phyloP scores from a whole-genome alignment of 768 basidiomycete genomes.

The Suillus decipiens region DNA sequence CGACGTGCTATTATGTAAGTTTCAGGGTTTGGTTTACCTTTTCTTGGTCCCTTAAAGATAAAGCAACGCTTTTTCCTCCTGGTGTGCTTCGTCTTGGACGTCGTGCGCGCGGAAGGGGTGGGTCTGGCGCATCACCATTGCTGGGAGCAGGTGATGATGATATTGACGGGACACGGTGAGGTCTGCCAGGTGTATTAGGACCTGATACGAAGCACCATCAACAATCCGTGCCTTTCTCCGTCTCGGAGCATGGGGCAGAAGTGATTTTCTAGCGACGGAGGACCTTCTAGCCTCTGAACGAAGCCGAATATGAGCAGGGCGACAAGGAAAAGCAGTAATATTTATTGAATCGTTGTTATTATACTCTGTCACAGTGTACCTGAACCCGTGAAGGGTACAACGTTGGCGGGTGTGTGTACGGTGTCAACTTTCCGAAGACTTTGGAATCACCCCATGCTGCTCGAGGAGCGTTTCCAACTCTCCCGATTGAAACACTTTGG shows the following conservation, averaged over 20 bases:
- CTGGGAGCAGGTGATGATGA: constrained; percentile 54
- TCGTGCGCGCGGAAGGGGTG: constrained; percentile 52
- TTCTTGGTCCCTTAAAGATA: constrained; percentile 94
- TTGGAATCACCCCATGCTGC: constrained; percentile 6
- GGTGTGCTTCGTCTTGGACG: constrained; percentile 34
- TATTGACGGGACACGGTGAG: constrained; percentile 47
- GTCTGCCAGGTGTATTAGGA: constrained; percentile 53
- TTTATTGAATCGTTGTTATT: no score
- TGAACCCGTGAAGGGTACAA: no score
- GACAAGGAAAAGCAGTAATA: no score
- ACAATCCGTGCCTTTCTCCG: no score
- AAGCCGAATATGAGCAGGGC: no score
- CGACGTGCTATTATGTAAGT: constrained; percentile 69
- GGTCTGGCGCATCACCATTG: constrained; percentile 50
- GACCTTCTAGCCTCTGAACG: no score
- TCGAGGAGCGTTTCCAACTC: constrained; percentile 5
- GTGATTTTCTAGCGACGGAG: no score
- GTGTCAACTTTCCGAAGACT: neutral
- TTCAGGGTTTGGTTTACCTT: constrained; percentile 57
- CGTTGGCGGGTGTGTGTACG: no score
- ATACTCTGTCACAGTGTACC: no score
- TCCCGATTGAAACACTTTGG: constrained; percentile 2
- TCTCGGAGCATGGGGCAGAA: no score
- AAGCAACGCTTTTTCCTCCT: constrained; percentile 39
- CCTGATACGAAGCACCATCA: constrained; percentile 39